Percentiles rank a stretch among this genome's conserved stretches.
Evolutionary conservation across 2,329 filamentous ascomycete species (phyloP).

Genomic region (Chrysoporthe puriensis): DNA sequence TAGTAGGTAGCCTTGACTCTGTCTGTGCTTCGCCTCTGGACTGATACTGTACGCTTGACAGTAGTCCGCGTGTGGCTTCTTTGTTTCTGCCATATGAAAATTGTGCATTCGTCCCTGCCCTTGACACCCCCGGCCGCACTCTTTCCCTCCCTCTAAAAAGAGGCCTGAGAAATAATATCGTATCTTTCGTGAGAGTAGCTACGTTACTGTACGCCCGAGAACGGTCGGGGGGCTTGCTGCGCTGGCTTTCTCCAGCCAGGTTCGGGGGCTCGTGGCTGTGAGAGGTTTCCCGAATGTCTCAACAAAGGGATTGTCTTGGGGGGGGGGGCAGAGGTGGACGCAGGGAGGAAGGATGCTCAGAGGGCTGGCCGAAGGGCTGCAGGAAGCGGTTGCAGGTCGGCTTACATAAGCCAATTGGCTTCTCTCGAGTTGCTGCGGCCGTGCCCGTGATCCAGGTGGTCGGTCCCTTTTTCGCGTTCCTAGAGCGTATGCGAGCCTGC

Average conservation of each 20-base stretch:
- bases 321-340: not conserved
- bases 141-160: not conserved
- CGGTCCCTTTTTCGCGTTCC: constrained; percentile 6
- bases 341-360: not conserved
- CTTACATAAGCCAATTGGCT: not conserved
- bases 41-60: not conserved
- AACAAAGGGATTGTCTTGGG: not conserved
- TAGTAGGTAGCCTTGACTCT: not conserved
- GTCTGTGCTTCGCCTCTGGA: not conserved
- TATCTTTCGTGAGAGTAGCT: not conserved
- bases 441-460: not conserved
- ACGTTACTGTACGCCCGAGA: not conserved
- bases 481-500: not conserved
- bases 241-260: no score
- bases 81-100: not conserved
- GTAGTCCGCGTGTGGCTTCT: not conserved
- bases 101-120: not conserved
- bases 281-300: not conserved
- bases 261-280: not conserved
- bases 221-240: not conserved
- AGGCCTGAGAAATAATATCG: not conserved
- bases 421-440: not conserved
- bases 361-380: not conserved
- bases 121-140: no score
- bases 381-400: not conserved